Evolutionary conservation across 495 filamentous ascomycete species (phyloP).

Genomic region (Hypoxylon subgilvum): DNA sequence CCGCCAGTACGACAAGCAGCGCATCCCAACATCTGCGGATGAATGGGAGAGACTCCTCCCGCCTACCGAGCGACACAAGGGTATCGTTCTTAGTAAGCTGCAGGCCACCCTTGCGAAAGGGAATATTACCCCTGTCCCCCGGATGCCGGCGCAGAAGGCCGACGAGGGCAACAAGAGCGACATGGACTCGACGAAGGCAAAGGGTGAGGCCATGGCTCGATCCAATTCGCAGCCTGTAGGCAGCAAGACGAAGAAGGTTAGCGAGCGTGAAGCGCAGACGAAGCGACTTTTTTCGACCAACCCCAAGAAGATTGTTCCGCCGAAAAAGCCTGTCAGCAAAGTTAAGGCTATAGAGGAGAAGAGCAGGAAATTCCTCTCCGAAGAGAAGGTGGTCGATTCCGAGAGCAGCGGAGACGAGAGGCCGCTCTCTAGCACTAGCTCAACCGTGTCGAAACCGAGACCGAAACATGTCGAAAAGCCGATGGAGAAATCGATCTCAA

Average conservation of each 20-base stretch:
- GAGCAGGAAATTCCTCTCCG: conserved; percentile 55
- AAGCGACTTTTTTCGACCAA: conserved; percentile 65
- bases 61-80: conserved; percentile 76
- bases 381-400: conserved; percentile 77
- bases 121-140: conserved; percentile 63
- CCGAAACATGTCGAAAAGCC: conserved; percentile 45
- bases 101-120: conserved; percentile 65
- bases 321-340: conserved; percentile 59
- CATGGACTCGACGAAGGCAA: conserved; percentile 59
- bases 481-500: conserved; percentile 33
- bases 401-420: conserved; percentile 68
- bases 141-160: conserved; percentile 62
- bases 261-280: conserved; percentile 65
- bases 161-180: conserved; percentile 64
- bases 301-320: conserved; percentile 37
- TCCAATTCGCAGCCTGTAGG: conserved; percentile 57
- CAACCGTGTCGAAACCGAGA: conserved; percentile 29
- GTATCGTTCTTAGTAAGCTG: conserved; percentile 78
- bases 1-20: conserved; percentile 76
- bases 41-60: conserved; percentile 82
- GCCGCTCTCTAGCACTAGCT: conserved; percentile 45
- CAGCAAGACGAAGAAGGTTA: conserved; percentile 64
- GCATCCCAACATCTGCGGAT: conserved; percentile 72
- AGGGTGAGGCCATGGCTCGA: conserved; percentile 59
- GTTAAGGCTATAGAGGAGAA: conserved; percentile 39